phyloP scores from a whole-genome alignment of 2,329 filamentous ascomycete genomes.

The Mycosphaerella sp. region DNA sequence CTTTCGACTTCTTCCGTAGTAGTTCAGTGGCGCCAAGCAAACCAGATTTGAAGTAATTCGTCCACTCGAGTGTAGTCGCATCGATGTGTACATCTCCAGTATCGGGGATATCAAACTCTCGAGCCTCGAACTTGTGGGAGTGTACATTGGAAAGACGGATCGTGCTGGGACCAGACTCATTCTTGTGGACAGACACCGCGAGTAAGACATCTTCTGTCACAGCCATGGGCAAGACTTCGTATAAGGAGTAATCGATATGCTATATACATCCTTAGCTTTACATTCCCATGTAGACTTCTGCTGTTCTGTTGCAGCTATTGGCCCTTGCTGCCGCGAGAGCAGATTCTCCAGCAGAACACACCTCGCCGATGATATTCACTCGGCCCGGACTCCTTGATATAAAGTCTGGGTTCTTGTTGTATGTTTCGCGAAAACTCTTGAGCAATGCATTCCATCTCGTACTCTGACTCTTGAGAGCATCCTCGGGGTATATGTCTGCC shows the following conservation, averaged over 20 bases:
- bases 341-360: constrained; percentile 19
- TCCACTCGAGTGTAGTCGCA: constrained; percentile 81
- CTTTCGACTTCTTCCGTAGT: constrained; percentile 59
- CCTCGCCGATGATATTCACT: constrained; percentile 95
- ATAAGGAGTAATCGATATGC: constrained; percentile 98
- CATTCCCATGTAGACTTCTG: neutral
- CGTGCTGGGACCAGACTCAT: constrained; percentile 50
- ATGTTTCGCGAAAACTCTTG: constrained; percentile 61
- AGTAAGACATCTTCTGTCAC: constrained; percentile 87
- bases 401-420: constrained; percentile 68
- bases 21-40: constrained; percentile 74
- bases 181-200: constrained; percentile 59
- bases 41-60: constrained; percentile 97
- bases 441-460: constrained; percentile 71
- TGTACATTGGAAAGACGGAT: constrained; percentile 78
- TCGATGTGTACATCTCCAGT: constrained; percentile 62
- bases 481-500: constrained; percentile 73
- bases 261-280: constrained; percentile 22
- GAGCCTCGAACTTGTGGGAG: constrained; percentile 65
- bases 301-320: neutral
- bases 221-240: constrained; percentile 92
- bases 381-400: constrained; percentile 85
- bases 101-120: constrained; percentile 66
- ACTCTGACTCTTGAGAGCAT: constrained; percentile 61
- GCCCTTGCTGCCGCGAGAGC: too few species aligned